Conservation (phyloP, 2,329 filamentous ascomycete genomes). For the Monilinia vaccinii-corymbosi region DNA sequence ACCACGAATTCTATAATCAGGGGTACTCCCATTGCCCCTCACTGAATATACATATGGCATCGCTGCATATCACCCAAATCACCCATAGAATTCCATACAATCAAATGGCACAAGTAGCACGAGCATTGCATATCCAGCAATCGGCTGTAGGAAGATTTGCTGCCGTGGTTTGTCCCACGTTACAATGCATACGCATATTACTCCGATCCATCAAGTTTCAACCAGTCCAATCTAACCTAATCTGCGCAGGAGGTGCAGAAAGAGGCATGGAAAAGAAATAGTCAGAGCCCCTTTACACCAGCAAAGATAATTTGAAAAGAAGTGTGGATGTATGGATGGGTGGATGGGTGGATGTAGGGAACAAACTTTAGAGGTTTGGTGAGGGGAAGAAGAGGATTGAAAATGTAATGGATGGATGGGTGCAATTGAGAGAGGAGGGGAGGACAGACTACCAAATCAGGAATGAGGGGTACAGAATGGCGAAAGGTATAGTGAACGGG, state of each 20-base stretch:
- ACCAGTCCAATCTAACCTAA: neutral
- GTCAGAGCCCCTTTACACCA: neutral
- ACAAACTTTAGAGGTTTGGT: neutral
- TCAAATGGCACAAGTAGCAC: neutral
- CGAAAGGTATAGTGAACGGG: neutral
- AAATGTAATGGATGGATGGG: neutral
- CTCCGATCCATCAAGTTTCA: neutral
- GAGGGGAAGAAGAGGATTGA: neutral
- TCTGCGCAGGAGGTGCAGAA: neutral
- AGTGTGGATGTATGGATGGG: neutral
- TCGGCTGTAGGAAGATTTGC: no score
- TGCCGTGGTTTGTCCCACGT: neutral
- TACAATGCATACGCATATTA: neutral
- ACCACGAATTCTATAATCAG: neutral
- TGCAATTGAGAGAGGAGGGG: neutral
- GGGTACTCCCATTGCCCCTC: no score
- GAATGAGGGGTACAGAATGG: neutral
- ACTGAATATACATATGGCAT: neutral
- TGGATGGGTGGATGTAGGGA: neutral
- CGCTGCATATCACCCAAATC: neutral
- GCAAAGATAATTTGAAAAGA: neutral
- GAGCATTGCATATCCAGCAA: neutral
- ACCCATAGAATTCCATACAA: neutral
- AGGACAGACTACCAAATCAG: neutral
- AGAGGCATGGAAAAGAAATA: neutral